A percentile compares a stretch with the other conserved stretches of the same genome.
phyloP scores from a whole-genome alignment of 768 basidiomycete genomes.

The Russula virescens region DNA sequence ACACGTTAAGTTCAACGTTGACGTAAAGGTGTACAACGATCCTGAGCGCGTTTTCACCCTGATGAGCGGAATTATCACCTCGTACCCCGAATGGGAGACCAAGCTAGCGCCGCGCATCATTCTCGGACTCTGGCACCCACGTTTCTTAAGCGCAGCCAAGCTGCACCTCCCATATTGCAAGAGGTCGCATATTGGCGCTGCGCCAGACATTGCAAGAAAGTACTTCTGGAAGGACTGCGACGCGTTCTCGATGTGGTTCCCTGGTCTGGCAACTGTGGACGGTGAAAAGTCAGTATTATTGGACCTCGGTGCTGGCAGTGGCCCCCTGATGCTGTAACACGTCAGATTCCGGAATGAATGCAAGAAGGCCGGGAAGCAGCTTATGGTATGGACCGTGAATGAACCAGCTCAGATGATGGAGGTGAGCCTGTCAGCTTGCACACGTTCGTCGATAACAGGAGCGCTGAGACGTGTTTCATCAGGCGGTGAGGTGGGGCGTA shows the following conservation, averaged over 20 bases:
- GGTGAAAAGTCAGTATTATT: constrained; percentile 53
- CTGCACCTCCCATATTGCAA: constrained; percentile 73
- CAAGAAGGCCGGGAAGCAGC: constrained; percentile 66
- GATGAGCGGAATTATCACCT: constrained; percentile 63
- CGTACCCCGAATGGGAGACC: constrained; percentile 67
- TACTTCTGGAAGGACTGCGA: constrained; percentile 90
- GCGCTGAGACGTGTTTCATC: constrained; percentile 29
- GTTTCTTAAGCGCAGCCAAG: constrained; percentile 76
- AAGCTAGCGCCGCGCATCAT: constrained; percentile 73
- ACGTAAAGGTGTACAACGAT: constrained; percentile 92
- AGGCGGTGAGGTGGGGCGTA: constrained; percentile 58
- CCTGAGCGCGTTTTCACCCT: constrained; percentile 78
- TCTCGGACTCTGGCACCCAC: constrained; percentile 87
- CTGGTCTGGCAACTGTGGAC: constrained; percentile 59
- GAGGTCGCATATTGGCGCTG: constrained; percentile 78
- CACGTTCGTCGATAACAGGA: background rate
- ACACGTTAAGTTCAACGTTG: constrained; percentile 78
- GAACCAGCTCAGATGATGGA: constrained; percentile 85
- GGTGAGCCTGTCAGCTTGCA: constrained; percentile 37
- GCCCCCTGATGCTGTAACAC: background rate
- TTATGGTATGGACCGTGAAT: constrained; percentile 98
- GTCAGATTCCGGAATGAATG: constrained; percentile 76
- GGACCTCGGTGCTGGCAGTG: background rate
- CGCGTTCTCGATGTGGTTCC: constrained; percentile 82
- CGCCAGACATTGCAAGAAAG: constrained; percentile 62